Base-by-base conservation (phyloP, 2,329 filamentous ascomycete species). In the Beauveria medogensis region DNA sequence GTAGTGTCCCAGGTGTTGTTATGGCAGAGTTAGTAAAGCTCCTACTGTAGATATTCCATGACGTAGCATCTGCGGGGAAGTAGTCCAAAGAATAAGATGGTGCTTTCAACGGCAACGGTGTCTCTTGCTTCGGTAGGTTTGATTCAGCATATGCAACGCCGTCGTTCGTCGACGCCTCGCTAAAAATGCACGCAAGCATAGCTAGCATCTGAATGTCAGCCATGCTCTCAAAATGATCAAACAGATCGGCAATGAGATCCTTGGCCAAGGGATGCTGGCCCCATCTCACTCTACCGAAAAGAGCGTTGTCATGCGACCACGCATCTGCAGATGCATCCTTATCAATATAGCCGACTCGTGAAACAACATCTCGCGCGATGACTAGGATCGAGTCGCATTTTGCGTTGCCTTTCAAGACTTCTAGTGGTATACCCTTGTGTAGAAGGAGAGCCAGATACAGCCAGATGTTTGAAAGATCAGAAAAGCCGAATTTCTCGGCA, bases 381-480 rank as follows among this genome's bases (percentile, higher is more conserved):
- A 92, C 82, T 30, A 91, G 74, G 53, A 89, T 81, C 3, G 84
- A 86, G 62, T 87, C 79, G 9, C 79, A 77, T 46, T 79, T 76
- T 63, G 80, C 77, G 34, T 79, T 75, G 60, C 82, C 79, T 3
- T 80, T 77, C 48, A 88, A 74, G 28, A 90, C 75, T 66, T 88
- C 82, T 3, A 93, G 76, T 1, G 89, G 89, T 30, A 92, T 86
- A 50, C 91, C 85, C 66, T 90, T 89, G 65, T 86, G 85, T 51
- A 97, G 77, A 6, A 97, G 79, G 62, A 97, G 78, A 20, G 85
- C 87, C 59, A 91, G 80, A 65, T 97, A 88, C 54, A 83, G 84
- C 94, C 94, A 99, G 7, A 96, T 83, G 66, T 91, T 85, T 28
- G 89, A 87, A 34, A 95, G 74, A 64, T 96, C 90, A 16, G 79